Evolutionary conservation across 805 yeast species (phyloP).

Genomic region (Starmerella scarabaei): DNA sequence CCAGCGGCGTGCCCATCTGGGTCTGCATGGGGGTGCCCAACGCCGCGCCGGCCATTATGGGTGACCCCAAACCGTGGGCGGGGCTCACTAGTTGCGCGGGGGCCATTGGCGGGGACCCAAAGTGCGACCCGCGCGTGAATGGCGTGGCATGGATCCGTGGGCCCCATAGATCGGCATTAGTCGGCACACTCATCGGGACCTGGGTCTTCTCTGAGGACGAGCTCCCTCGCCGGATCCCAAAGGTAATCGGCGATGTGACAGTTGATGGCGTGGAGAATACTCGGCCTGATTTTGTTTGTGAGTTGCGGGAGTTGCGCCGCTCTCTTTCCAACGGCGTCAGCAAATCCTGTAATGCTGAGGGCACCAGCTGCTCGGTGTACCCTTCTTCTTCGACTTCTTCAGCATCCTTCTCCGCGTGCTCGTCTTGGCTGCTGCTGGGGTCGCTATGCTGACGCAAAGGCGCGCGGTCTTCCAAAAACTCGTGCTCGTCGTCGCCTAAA

Average conservation of each 20-base stretch:
- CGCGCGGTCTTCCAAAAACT: background rate
- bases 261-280: slow-evolving; percentile 12
- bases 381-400: slow-evolving; percentile 33
- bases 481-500: background rate
- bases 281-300: slow-evolving; percentile 12
- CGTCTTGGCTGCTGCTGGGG: background rate
- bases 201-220: background rate
- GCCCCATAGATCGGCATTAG: slow-evolving; percentile 5
- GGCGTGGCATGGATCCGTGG: slow-evolving; percentile 6
- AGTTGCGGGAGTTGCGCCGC: slow-evolving; percentile 47
- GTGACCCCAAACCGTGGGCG: background rate
- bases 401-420: background rate
- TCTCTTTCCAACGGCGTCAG: slow-evolving; percentile 70
- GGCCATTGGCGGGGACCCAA: slow-evolving; percentile 2
- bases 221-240: slow-evolving; percentile 4
- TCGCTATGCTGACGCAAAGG: background rate
- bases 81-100: slow-evolving; percentile 1
- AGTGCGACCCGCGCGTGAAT: slow-evolving; percentile 1
- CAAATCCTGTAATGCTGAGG: slow-evolving; percentile 65
- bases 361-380: slow-evolving; percentile 66
- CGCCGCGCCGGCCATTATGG: background rate
- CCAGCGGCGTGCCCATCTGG: no score
- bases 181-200: background rate
- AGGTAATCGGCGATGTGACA: background rate
- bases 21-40: no score